These are phyloP conservation scores for Dorcoceras hygrometricum DNA, from an alignment of 257 asterid species.

Conservation along the genomic window DNA sequence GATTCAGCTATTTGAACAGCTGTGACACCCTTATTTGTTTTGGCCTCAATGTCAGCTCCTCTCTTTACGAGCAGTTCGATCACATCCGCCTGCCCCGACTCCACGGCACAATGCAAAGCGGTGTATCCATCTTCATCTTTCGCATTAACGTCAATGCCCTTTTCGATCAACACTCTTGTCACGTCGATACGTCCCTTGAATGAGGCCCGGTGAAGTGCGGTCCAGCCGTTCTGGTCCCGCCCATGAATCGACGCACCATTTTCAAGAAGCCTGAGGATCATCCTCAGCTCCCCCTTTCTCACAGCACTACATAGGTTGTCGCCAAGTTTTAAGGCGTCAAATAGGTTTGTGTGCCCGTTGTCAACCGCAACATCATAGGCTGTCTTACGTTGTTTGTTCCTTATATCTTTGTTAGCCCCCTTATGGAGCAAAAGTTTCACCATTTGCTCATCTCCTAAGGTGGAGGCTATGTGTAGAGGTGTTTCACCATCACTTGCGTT, in stretches of 20 bases:
- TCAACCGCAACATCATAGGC: slow-evolving; percentile 79
- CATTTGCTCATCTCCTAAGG: slow-evolving; percentile 61
- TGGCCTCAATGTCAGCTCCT: slow-evolving; percentile 60
- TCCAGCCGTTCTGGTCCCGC: slow-evolving; percentile 75
- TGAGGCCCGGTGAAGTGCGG: slow-evolving; percentile 65
- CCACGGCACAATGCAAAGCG: slow-evolving; percentile 72
- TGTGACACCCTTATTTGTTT: slow-evolving; percentile 57
- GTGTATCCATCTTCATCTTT: slow-evolving; percentile 71
- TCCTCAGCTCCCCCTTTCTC: slow-evolving; percentile 62
- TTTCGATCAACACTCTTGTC: slow-evolving; percentile 45
- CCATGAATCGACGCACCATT: slow-evolving; percentile 64
- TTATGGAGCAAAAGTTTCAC: slow-evolving; percentile 57
- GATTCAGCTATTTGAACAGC: slow-evolving; percentile 60
- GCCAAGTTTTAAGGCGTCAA: slow-evolving; percentile 59
- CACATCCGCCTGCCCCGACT: slow-evolving; percentile 61
- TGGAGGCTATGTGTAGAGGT: slow-evolving; percentile 56
- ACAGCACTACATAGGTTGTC: slow-evolving; percentile 59
- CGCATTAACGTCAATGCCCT: slow-evolving; percentile 52
- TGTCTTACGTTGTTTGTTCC: slow-evolving; percentile 52
- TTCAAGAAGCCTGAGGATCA: slow-evolving; percentile 52
- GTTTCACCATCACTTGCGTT: slow-evolving; percentile 52
- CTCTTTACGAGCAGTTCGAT: slow-evolving; percentile 64
- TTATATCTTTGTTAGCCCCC: slow-evolving; percentile 62
- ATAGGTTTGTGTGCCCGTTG: slow-evolving; percentile 58
- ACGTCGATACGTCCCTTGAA: slow-evolving; percentile 62